Percentiles rank a stretch among this genome's conserved stretches.
Evolutionary conservation across 306 rosid genomes (phyloP).

Genomic region (Trifolium fragiferum): DNA sequence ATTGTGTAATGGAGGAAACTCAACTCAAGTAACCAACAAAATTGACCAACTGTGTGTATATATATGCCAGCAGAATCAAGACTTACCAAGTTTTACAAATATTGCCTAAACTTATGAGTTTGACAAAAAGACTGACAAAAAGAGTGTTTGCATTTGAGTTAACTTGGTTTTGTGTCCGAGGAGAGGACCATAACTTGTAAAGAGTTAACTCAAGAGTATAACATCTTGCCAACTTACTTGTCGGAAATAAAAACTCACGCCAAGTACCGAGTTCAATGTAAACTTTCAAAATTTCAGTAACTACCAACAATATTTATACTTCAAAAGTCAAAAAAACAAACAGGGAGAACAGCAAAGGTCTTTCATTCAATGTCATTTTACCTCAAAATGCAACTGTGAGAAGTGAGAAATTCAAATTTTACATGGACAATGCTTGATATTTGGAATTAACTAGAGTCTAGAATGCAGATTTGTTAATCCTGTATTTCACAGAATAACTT

Average conservation of each 20-base stretch:
- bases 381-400: conserved; percentile 1
- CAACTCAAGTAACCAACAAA: conserved; percentile 21
- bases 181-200: conserved; percentile 6
- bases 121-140: conserved; percentile 15
- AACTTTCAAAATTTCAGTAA: conserved; percentile 21
- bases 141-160: neutral
- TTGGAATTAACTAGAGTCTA: conserved; percentile 12
- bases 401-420: conserved; percentile 21
- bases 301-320: neutral
- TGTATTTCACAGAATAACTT: conserved; percentile 19
- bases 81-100: neutral
- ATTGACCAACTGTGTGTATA: conserved; percentile 3
- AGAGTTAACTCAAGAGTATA: conserved; percentile 3
- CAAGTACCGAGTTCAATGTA: neutral
- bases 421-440: neutral
- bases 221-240: conserved; percentile 4
- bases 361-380: neutral
- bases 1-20: neutral
- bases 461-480: neutral
- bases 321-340: conserved; percentile 6
- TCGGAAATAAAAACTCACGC: neutral
- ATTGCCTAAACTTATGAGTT: neutral
- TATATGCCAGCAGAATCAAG: neutral
- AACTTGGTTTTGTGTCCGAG: neutral
- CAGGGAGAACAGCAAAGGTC: neutral